These are phyloP conservation scores for Trichoderma atroviride DNA, from an alignment of 2,329 filamentous ascomycete species.

Conservation along the genomic window DNA sequence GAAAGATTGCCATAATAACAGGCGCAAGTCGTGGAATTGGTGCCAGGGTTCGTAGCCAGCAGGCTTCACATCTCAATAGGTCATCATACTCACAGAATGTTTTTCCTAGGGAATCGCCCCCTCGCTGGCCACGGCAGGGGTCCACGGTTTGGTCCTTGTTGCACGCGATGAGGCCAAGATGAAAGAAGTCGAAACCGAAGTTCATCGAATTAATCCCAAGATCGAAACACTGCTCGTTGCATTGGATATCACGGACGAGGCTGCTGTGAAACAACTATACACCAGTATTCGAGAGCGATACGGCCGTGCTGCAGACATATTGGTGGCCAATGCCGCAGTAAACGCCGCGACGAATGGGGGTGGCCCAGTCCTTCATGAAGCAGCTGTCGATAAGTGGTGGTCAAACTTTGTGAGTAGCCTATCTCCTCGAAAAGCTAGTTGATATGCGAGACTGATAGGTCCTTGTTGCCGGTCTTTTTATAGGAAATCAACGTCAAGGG, in stretches of 20 bases:
- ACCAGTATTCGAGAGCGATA: neutral
- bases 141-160: constrained; percentile 1
- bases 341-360: neutral
- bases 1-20: constrained; percentile 1
- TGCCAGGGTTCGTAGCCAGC: neutral
- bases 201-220: neutral
- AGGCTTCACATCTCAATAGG: neutral
- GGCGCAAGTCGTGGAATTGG: constrained; percentile 11
- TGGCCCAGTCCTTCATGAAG: constrained; percentile 8
- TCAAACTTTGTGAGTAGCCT: neutral
- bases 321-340: neutral
- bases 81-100: neutral
- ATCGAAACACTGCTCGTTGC: constrained; percentile 2
- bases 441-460: neutral
- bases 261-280: neutral
- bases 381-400: constrained; percentile 10
- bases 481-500: constrained; percentile 12
- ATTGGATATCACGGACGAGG: constrained; percentile 4
- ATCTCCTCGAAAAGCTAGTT: neutral
- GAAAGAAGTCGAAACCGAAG: neutral
- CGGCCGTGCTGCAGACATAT: neutral
- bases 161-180: constrained; percentile 12
- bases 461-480: neutral
- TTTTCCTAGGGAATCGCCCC: neutral
- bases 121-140: neutral